Evolutionary conservation across 495 filamentous ascomycete species (phyloP), one percentile per base, ranked within the genome.

Genomic region (Sphaerosporella brunnea): DNA sequence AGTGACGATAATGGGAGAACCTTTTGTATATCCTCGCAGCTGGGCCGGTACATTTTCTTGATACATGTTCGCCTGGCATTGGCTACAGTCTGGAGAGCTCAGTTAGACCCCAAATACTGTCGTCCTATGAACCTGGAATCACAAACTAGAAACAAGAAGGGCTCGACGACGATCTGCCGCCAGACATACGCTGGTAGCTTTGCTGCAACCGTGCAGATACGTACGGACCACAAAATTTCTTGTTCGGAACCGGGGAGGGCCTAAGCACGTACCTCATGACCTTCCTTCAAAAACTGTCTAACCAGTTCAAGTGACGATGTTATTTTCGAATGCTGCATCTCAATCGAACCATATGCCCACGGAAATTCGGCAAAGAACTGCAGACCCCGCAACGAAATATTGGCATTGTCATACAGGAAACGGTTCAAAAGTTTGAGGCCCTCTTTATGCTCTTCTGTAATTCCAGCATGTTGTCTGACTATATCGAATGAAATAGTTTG

Each of bases 351-450:
- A 18, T 40, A 40, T 40, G 11, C 10, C 37, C 37, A 40, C 37
- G 37, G 37, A 21, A 40, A 40, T 40, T 20, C 20, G n/a, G 37
- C 37, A 20, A 40, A 40, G 20, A 40, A 40, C 37, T 15, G n/a
- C 37, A 40, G 21, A 40, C 37, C 15, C 13, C 37, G n/a, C 18
- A 40, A 21, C 15, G 37, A 40, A 40, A 40, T 15, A 13, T 16
- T 40, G 10, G 20, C 20, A 21, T 40, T 40, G 21, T 40, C 37
- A 15, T 16, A 16, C 18, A 40, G 18, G 21, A 40, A 2, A 15
- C n/a, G 21, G 10, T 40, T 40, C 37, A 40, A 10, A 2, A 40
- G 37, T 15, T 40, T 21, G 10, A 40, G 21, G 15, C 37, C 37
- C 2, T 40, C 10, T 2, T 13, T 21, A 20, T 40, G 20, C 18